phyloP scores from a whole-genome alignment of 768 basidiomycete species.

The Mycena albidolilacea region DNA sequence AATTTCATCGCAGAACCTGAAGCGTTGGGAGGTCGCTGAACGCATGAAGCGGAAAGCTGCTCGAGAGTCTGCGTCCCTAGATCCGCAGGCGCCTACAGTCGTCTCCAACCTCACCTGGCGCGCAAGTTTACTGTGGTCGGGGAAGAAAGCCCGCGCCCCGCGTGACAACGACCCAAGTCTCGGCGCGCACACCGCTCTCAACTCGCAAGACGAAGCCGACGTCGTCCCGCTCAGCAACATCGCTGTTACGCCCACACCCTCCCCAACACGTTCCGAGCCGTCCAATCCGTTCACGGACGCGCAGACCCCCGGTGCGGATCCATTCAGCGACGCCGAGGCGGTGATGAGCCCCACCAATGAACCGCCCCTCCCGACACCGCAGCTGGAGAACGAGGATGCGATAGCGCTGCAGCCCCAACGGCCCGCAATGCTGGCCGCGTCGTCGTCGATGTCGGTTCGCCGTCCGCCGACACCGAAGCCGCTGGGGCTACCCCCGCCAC shows the following conservation, averaged over 20 bases:
- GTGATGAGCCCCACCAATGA: conserved; percentile 45
- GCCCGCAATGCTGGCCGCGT: conserved; percentile 44
- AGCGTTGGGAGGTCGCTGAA: conserved; percentile 85
- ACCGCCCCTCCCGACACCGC: conserved; percentile 36
- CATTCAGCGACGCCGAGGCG: conserved; percentile 61
- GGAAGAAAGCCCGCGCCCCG: conserved; percentile 50
- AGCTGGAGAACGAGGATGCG: conserved; percentile 21
- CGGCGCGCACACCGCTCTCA: conserved; percentile 61
- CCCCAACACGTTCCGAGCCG: conserved; percentile 53
- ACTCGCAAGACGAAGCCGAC: conserved; percentile 69
- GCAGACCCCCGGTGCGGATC: conserved; percentile 55
- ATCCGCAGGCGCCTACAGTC: conserved; percentile 58
- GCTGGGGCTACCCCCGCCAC: conserved; percentile 73
- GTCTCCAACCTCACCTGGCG: conserved; percentile 71
- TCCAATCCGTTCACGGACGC: conserved; percentile 68
- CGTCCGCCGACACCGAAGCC: conserved; percentile 67
- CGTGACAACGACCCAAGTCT: conserved; percentile 47
- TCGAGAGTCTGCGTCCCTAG: conserved; percentile 63
- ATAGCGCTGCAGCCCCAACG: conserved; percentile 33
- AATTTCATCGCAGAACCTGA: conserved; percentile 69
- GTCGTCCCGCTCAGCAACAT: conserved; percentile 70
- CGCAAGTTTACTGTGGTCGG: conserved; percentile 71
- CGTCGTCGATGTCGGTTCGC: conserved; percentile 42
- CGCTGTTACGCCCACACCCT: conserved; percentile 56
- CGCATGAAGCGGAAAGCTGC: conserved; percentile 81